Evolutionary conservation across 106 monocot genomes (phyloP).

Genomic region (Chionographis japonica): DNA sequence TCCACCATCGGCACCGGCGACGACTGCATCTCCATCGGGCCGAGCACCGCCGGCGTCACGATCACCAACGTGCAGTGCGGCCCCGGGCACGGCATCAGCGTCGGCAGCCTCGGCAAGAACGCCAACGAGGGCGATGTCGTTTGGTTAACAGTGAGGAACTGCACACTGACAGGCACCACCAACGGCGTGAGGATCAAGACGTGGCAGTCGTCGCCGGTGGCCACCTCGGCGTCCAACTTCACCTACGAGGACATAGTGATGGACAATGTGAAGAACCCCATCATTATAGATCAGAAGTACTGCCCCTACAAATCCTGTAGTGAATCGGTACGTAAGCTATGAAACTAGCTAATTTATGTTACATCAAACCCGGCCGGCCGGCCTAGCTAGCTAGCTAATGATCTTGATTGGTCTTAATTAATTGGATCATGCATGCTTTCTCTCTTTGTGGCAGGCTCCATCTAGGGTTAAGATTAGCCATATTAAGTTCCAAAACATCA

Average conservation of each 20-base stretch:
- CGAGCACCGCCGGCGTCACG: conserved; percentile 20
- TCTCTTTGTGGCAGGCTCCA: neutral
- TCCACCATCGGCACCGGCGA: conserved; percentile 61
- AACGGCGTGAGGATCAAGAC: conserved; percentile 41
- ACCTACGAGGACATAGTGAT: conserved; percentile 19
- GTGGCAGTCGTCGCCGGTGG: conserved; percentile 8
- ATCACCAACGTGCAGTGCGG: conserved; percentile 44
- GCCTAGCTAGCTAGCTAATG: too few relatives aligned
- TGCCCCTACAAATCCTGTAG: conserved; percentile 6
- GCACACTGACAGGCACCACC: conserved; percentile 16
- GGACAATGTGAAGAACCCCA: conserved; percentile 24
- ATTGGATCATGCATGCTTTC: too few relatives aligned
- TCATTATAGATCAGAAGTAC: conserved; percentile 31
- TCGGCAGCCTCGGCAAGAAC: conserved; percentile 26
- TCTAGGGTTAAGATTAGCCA: conserved; percentile 20
- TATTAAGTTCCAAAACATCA: conserved; percentile 13
- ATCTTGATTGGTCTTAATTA: too few relatives aligned
- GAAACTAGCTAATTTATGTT: too few relatives aligned
- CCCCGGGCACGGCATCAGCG: conserved; percentile 76
- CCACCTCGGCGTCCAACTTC: neutral
- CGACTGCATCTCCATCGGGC: conserved; percentile 75
- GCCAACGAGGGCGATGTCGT: conserved; percentile 12
- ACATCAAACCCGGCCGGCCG: too few relatives aligned
- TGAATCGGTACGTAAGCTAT: too few relatives aligned
- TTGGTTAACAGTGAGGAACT: conserved; percentile 11